Percentiles rank a stretch among this genome's conserved stretches.
phyloP scores from a whole-genome alignment of 148 eudicot species.

The Rhododendron griersonianum region DNA sequence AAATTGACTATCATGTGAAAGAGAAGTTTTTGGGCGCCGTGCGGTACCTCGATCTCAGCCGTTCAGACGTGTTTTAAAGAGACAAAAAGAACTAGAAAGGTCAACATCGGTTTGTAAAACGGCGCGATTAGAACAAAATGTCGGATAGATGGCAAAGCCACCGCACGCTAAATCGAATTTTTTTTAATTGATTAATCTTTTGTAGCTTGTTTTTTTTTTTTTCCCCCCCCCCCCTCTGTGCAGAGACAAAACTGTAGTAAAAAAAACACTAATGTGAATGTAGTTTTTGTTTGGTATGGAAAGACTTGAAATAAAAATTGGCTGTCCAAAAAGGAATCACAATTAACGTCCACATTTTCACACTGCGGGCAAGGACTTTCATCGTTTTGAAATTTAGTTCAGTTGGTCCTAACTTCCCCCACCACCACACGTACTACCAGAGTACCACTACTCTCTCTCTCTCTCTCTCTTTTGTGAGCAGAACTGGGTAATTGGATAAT shows the following conservation, averaged over 20 bases:
- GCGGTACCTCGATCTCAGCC: too few species aligned
- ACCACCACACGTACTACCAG: neutral
- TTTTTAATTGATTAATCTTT: too few species aligned
- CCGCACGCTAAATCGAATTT: too few species aligned
- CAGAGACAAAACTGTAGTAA: too few species aligned
- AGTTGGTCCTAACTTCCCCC: neutral
- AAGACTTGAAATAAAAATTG: neutral
- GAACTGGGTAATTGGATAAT: neutral
- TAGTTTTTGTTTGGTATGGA: neutral
- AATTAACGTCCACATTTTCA: neutral
- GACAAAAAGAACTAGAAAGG: too few species aligned
- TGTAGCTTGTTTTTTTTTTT: too few species aligned
- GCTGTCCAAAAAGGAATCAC: neutral
- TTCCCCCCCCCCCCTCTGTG: too few species aligned
- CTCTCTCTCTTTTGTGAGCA: neutral
- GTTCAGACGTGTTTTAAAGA: too few species aligned
- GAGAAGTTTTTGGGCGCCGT: too few species aligned
- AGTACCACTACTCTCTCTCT: too few species aligned
- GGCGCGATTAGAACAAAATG: neutral
- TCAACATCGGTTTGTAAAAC: too few species aligned
- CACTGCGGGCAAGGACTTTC: neutral
- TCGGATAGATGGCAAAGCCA: neutral
- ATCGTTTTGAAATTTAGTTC: neutral
- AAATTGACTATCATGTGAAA: too few species aligned
- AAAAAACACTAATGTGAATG: neutral